These are phyloP conservation scores for Venturia pyrina DNA, from an alignment of 2,329 filamentous ascomycete genomes.

Conservation along the genomic window DNA sequence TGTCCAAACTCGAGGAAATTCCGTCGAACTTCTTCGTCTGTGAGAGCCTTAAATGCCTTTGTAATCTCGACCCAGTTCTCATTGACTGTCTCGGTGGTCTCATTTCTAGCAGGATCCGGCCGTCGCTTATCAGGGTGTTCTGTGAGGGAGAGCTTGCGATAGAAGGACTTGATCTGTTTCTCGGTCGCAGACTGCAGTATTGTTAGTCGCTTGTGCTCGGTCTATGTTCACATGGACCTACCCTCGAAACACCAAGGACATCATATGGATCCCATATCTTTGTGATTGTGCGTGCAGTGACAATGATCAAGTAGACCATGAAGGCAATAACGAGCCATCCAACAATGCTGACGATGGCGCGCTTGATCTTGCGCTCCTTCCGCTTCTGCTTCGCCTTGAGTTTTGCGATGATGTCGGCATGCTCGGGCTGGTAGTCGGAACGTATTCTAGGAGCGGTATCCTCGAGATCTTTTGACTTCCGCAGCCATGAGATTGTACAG, in stretches of 20 bases:
- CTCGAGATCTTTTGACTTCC: conserved; percentile 67
- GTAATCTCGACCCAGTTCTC: conserved; percentile 87
- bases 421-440: conserved; percentile 67
- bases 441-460: conserved; percentile 74
- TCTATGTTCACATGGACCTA: conserved; percentile 29
- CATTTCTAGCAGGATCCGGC: conserved; percentile 76
- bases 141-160: conserved; percentile 75
- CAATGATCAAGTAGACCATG: conserved; percentile 85
- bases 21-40: conserved; percentile 92
- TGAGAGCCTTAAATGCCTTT: conserved; percentile 96
- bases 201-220: conserved; percentile 17
- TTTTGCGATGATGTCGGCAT: conserved; percentile 73
- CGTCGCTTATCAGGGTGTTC: conserved; percentile 89
- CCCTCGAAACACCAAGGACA: conserved; percentile 76
- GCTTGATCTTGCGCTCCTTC: conserved; percentile 80
- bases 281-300: conserved; percentile 58
- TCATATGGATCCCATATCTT: conserved; percentile 97
- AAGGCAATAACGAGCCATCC: conserved; percentile 79
- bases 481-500: conserved; percentile 79
- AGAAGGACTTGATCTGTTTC: conserved; percentile 85
- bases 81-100: conserved; percentile 77
- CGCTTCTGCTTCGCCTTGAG: conserved; percentile 81
- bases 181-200: conserved; percentile 60
- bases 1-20: conserved; percentile 96
- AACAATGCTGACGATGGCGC: conserved; percentile 61